Conservation (phyloP, 1,284 basidiomycete genomes). For the Neolentinus lepideus region DNA sequence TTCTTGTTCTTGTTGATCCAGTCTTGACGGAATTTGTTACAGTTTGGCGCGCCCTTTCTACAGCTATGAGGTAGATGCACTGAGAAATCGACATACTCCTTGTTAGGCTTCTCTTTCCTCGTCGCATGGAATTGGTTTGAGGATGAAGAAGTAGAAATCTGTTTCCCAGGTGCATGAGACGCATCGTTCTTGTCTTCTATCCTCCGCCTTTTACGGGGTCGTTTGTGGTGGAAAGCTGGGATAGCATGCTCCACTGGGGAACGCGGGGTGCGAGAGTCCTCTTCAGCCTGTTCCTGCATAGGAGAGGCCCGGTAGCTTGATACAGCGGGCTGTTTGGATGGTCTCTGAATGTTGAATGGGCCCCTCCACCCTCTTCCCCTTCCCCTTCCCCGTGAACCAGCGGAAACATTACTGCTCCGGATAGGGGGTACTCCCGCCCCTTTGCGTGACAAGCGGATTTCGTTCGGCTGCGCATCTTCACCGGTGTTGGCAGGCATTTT, state of each 20-base stretch:
- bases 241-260: background rate
- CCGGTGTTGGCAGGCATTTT: slow-evolving; percentile 8
- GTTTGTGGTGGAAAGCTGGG: background rate
- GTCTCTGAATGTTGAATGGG: background rate
- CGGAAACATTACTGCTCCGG: slow-evolving; percentile 8
- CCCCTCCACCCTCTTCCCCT: background rate
- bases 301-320: background rate
- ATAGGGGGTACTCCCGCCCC: slow-evolving; percentile 27
- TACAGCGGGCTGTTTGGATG: background rate
- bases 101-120: background rate
- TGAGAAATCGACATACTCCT: background rate
- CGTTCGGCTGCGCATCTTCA: slow-evolving; percentile 39
- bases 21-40: background rate
- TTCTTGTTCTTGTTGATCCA: background rate
- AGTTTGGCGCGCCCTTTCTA: background rate
- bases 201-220: background rate
- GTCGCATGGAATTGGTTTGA: background rate
- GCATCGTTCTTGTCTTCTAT: background rate
- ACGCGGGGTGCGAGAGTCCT: background rate
- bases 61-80: background rate
- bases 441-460: slow-evolving; percentile 28
- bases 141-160: background rate
- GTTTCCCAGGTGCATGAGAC: background rate
- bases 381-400: background rate
- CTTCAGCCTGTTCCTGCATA: background rate